A percentile compares a stretch with the other conserved stretches of the same genome.
phyloP scores from a whole-genome alignment of 257 asterid species.

The Eucommia ulmoides region DNA sequence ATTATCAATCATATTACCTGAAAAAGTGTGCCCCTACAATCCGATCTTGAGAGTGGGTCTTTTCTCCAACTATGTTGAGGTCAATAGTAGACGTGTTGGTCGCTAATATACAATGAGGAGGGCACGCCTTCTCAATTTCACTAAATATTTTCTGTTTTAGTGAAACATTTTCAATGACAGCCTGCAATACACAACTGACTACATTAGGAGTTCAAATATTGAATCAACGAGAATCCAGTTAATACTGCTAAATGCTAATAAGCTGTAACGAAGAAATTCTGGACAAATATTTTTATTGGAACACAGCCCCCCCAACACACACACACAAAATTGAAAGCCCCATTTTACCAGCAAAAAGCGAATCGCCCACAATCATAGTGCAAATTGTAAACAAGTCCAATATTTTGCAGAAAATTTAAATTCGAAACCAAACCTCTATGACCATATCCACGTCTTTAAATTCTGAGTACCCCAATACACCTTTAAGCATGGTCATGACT shows the following conservation, averaged over 20 bases:
- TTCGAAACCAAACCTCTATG: conserved; percentile 48
- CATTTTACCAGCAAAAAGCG: too few relatives aligned
- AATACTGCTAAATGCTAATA: too few relatives aligned
- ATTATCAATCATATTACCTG: conserved; percentile 69
- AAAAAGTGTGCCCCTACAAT: conserved; percentile 96
- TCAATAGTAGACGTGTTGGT: conserved; percentile 93
- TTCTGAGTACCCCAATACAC: conserved; percentile 71
- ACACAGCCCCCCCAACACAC: too few relatives aligned
- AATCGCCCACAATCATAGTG: too few relatives aligned
- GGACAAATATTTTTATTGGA: too few relatives aligned
- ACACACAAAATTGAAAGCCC: too few relatives aligned
- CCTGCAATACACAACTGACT: conserved; percentile 57
- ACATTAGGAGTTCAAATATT: too few relatives aligned
- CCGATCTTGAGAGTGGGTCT: conserved; percentile 71
- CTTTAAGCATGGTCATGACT: conserved; percentile 63
- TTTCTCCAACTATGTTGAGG: conserved; percentile 67
- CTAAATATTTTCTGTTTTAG: conserved; percentile 73
- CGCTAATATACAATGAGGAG: conserved; percentile 91
- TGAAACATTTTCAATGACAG: conserved; percentile 72
- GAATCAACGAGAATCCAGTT: too few relatives aligned
- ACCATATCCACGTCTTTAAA: conserved; percentile 92
- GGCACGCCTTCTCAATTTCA: conserved; percentile 86
- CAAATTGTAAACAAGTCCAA: not conserved
- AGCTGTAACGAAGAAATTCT: too few relatives aligned
- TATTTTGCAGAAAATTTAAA: not conserved